Base-by-base conservation (phyloP, 331 rosid genomes). In the Acacia concinna region DNA sequence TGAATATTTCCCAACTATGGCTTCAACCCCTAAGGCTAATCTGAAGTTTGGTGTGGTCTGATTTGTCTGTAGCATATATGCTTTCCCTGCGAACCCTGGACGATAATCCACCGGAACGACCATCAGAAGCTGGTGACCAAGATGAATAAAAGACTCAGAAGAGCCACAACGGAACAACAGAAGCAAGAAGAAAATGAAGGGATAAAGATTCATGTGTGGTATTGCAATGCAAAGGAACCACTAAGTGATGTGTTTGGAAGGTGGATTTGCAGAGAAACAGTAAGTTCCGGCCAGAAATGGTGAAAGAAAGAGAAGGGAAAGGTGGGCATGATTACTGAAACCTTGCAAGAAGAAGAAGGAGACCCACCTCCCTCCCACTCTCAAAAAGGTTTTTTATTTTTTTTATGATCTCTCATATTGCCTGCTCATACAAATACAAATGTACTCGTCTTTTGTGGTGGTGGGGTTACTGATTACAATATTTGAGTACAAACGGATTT, bases 11-110 rank as follows among this genome's bases (percentile, higher is more conserved):
- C 82, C 93, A 57, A 76, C 43, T 0, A 84, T 43, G n/a, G 92
- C 88, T 81, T 93, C 99, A 11, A 91, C 85, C 11, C 90, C 82
- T 82, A 96, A 81, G 40, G 96, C 96, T 8, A 81, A 88, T 79
- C 82, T 88, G 70, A 93, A 96, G 76, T 74, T 84, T 69, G 98
- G 97, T n/a, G 25, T 68, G 23, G 32, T 79, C 43, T 70, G 85
- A 31, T 85, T 77, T 2, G 85, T 78, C 75, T 90, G 84, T 41
- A 91, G 68, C 28, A 93, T 68, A 82, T 85, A 85, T 67, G 89
- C 99, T 65, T 89, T 86, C 49, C 91, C 98, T 54, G 38, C 77
- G 85, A 91, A 92, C 63, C 89, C 89, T 68, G 54, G 17, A 12
- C 41, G 82, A 82, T 87, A 87, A 31, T 71, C 88, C 77, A 21